phyloP scores from a whole-genome alignment of 345 rosid species.

The Eucalyptus regnans region DNA sequence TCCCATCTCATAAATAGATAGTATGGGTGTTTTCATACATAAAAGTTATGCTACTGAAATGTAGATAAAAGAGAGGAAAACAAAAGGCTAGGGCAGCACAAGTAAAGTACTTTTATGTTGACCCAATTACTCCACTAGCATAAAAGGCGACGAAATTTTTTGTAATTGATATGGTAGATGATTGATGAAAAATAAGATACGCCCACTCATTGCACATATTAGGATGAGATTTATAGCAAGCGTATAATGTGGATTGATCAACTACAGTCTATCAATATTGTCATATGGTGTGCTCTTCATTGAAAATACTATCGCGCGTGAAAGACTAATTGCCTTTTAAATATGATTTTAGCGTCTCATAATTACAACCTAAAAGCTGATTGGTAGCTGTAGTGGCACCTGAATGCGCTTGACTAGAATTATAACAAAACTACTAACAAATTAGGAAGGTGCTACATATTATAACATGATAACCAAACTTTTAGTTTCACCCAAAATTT shows the following conservation, averaged over 20 bases:
- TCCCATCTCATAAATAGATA: background rate
- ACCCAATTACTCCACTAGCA: background rate
- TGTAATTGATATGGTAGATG: background rate
- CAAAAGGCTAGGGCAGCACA: background rate
- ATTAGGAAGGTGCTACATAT: background rate
- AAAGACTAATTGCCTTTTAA: background rate
- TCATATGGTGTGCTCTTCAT: background rate
- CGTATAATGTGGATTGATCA: background rate
- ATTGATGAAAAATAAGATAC: background rate
- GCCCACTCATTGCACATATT: background rate
- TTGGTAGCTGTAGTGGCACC: background rate
- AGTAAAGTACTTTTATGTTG: background rate
- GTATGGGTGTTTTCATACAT: background rate
- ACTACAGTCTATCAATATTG: fast-evolving
- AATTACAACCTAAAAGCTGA: background rate
- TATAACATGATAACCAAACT: background rate
- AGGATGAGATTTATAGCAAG: background rate
- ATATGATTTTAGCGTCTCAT: background rate
- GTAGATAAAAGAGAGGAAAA: background rate
- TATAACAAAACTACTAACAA: background rate
- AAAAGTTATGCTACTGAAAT: background rate
- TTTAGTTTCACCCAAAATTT: background rate
- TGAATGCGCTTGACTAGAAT: background rate
- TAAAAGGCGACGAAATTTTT: too few species aligned
- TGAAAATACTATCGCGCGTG: background rate